Conservation (phyloP, 495 filamentous ascomycete genomes). For the Aspergillus mulundensis region DNA sequence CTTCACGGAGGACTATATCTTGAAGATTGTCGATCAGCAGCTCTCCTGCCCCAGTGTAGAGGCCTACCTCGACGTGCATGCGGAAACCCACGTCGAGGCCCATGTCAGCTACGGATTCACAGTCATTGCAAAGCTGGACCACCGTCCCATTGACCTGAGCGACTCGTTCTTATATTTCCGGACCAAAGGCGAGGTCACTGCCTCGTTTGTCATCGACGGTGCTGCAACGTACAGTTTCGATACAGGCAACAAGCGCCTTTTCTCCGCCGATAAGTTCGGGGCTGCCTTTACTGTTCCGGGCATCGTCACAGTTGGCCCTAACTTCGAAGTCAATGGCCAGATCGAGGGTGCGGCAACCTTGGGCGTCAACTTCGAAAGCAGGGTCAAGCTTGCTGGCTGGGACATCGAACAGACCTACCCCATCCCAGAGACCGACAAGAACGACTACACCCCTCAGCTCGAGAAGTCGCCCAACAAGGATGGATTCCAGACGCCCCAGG, state of each 20-base stretch:
- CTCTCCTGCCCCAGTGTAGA: conserved; percentile 5
- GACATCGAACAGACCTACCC: conserved; percentile 10
- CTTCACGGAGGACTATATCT: conserved; percentile 1
- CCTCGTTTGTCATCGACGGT: conserved; percentile 4
- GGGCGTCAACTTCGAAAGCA: conserved; percentile 6
- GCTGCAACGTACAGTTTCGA: not conserved
- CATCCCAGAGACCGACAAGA: not conserved
- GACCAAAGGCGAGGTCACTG: conserved; percentile 1
- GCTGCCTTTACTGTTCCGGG: conserved; percentile 7
- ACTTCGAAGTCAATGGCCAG: conserved; percentile 5
- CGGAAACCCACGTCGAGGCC: conserved; percentile 6
- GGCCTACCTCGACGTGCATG: conserved; percentile 2
- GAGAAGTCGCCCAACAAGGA: not conserved
- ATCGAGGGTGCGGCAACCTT: conserved; percentile 1
- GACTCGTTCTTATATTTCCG: conserved; percentile 9
- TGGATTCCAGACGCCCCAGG: not conserved
- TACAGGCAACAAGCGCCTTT: conserved; percentile 1
- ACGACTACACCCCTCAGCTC: not conserved
- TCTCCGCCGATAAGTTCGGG: conserved; percentile 12
- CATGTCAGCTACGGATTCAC: not conserved
- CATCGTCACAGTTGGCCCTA: conserved; percentile 10
- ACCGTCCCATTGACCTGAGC: not conserved
- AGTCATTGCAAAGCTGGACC: not conserved
- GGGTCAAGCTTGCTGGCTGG: conserved; percentile 2
- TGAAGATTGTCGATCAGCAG: conserved; percentile 6